Percentiles rank a stretch among this genome's conserved stretches.
phyloP scores from a whole-genome alignment of 2,329 filamentous ascomycete species.

The Zymoseptoria pseudotritici region DNA sequence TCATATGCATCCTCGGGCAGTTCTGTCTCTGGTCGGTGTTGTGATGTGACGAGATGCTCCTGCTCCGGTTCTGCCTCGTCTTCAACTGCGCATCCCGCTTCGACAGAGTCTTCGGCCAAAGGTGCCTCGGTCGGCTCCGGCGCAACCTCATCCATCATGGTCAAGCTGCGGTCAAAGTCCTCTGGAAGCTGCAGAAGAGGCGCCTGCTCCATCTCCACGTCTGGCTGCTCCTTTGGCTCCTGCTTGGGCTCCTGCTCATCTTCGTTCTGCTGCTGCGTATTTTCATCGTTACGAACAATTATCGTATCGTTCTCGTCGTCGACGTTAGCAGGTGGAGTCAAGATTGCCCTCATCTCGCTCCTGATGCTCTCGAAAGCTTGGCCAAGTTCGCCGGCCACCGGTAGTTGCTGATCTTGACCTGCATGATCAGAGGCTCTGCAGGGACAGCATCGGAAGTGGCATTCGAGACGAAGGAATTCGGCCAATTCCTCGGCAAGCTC shows the following conservation, averaged over 20 bases:
- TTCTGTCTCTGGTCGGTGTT: not conserved
- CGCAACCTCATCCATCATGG: constrained; percentile 14
- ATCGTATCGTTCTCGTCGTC: constrained; percentile 41
- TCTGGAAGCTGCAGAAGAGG: constrained; percentile 5
- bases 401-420: constrained; percentile 26
- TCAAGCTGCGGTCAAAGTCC: constrained; percentile 20
- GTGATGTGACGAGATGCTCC: not conserved
- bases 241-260: constrained; percentile 1
- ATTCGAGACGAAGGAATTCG: constrained; percentile 70
- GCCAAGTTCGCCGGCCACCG: constrained; percentile 10
- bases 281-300: not conserved
- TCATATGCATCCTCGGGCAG: constrained; percentile 10
- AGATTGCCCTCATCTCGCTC: constrained; percentile 31
- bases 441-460: constrained; percentile 59
- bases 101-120: not conserved
- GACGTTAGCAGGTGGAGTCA: constrained; percentile 56
- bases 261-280: not conserved
- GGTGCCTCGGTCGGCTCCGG: not conserved
- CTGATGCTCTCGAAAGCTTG: constrained; percentile 16
- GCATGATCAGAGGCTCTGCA: constrained; percentile 41
- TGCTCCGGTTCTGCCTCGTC: constrained; percentile 6
- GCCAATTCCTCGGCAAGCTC: constrained; percentile 64
- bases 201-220: constrained; percentile 12
- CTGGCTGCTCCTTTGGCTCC: constrained; percentile 7
- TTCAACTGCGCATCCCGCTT: constrained; percentile 4